Evolutionary conservation across 805 yeast genomes (phyloP).

Genomic region (Groenewaldozyma tartarivorans): DNA sequence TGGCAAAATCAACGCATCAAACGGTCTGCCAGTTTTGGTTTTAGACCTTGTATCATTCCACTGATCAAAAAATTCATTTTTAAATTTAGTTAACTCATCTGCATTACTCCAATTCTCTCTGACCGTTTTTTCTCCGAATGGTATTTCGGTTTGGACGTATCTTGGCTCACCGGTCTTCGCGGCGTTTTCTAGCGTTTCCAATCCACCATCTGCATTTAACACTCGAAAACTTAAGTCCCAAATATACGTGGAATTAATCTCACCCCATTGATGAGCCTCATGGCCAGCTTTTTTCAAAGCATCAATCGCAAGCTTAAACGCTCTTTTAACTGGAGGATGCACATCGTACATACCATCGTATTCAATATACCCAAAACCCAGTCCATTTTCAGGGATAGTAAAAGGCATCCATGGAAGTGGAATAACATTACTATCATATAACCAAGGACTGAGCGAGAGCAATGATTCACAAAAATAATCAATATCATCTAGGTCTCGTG

Average conservation of each 20-base stretch:
- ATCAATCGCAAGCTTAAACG: conserved; percentile 28
- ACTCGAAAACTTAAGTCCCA: background rate
- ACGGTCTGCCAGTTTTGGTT: conserved; percentile 5
- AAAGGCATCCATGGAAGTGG: conserved; percentile 40
- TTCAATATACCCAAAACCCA: conserved; percentile 7
- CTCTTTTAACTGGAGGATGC: conserved; percentile 41
- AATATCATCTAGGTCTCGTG: conserved; percentile 31
- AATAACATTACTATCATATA: conserved; percentile 39
- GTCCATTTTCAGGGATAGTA: background rate
- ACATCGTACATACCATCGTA: conserved; percentile 38
- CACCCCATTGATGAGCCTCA: conserved; percentile 20
- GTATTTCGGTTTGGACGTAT: background rate
- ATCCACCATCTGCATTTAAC: conserved; percentile 5
- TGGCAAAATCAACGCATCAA: conserved; percentile 12
- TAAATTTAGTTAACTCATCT: conserved; percentile 17
- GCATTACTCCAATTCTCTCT: conserved; percentile 10
- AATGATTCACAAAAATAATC: conserved; percentile 33
- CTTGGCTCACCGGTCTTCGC: conserved; percentile 6
- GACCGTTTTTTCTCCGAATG: conserved; percentile 1
- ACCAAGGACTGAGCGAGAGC: conserved; percentile 36
- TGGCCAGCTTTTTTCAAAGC: conserved; percentile 12
- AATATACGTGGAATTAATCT: background rate
- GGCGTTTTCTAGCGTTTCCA: conserved; percentile 1
- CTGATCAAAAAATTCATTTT: conserved; percentile 29
- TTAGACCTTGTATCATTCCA: conserved; percentile 28